phyloP scores from a whole-genome alignment of 495 filamentous ascomycete genomes.

The Lasiosphaeris hirsuta region DNA sequence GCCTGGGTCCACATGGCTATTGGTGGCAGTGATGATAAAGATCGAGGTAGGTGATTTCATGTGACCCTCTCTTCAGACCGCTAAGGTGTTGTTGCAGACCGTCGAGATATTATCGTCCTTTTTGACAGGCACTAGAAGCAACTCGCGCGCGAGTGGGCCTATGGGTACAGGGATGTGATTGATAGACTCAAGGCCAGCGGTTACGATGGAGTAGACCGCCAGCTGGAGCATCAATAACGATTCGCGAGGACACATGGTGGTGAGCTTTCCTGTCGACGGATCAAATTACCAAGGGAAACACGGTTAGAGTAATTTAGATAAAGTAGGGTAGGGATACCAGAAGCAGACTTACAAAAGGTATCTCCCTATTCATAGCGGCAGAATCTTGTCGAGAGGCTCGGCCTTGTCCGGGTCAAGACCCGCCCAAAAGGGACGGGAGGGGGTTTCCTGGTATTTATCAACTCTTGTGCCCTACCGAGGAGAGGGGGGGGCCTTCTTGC shows the following conservation, averaged over 20 bases:
- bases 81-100: not conserved
- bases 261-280: constrained; percentile 10
- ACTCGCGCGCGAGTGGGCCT: not conserved
- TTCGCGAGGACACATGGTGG: not conserved
- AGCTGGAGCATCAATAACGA: not conserved
- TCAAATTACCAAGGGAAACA: constrained; percentile 3
- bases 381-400: constrained; percentile 9
- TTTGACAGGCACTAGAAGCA: not conserved
- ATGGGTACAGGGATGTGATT: constrained; percentile 4
- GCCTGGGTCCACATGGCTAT: not conserved
- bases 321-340: not conserved
- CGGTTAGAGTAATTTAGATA: not conserved
- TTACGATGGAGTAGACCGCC: not conserved
- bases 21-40: constrained; percentile 1
- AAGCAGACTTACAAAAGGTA: constrained; percentile 2
- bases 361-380: constrained; percentile 1
- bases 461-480: not conserved
- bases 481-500: not conserved
- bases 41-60: not conserved
- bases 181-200: not conserved
- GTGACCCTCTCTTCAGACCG: not conserved
- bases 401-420: constrained; percentile 14
- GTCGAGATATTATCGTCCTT: no score
- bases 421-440: constrained; percentile 8
- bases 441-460: constrained; percentile 2